Conservation (phyloP, 2,329 filamentous ascomycete species). For the Metarhizium rileyi region DNA sequence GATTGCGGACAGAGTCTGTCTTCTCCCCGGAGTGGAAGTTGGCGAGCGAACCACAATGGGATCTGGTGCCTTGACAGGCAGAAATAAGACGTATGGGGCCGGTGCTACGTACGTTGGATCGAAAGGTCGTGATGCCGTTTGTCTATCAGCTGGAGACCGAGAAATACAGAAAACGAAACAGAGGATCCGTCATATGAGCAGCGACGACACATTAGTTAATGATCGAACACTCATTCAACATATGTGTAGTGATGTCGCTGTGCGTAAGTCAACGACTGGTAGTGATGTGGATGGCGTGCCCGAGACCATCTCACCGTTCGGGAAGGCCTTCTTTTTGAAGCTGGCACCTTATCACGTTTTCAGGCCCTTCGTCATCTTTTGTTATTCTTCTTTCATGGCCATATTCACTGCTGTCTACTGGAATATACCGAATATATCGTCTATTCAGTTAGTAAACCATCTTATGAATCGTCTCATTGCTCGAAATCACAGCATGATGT, state of each 20-base stretch:
- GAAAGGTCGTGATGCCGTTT: slow-evolving; percentile 39
- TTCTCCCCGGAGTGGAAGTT: slow-evolving; percentile 40
- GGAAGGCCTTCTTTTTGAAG: slow-evolving; percentile 43
- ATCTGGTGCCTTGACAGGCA: slow-evolving; percentile 40
- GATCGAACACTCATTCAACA: slow-evolving; percentile 5
- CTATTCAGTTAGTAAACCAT: slow-evolving; percentile 35
- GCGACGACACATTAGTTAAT: slow-evolving; percentile 13
- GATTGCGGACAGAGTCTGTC: slow-evolving; percentile 45
- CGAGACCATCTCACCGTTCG: slow-evolving; percentile 34
- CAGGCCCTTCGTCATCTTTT: slow-evolving; percentile 35
- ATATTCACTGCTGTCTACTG: slow-evolving; percentile 40
- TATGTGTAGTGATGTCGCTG: slow-evolving; percentile 14
- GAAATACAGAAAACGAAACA: slow-evolving; percentile 5
- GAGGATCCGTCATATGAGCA: slow-evolving; percentile 11
- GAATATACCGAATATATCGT: slow-evolving; percentile 37
- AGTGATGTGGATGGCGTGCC: slow-evolving; percentile 10
- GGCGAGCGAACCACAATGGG: slow-evolving; percentile 41
- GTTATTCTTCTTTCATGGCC: slow-evolving; percentile 37
- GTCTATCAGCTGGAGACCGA: slow-evolving; percentile 20
- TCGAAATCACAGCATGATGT: slow-evolving; percentile 15
- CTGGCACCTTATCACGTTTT: slow-evolving; percentile 41
- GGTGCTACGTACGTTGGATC: slow-evolving; percentile 42
- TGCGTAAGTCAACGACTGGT: slow-evolving; percentile 10
- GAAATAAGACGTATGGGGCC: slow-evolving; percentile 32
- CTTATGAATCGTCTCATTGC: slow-evolving; percentile 17